Percentiles rank a stretch among this genome's conserved stretches.
phyloP scores from a whole-genome alignment of 768 basidiomycete species.

The Coprinellus aureogranulatus region DNA sequence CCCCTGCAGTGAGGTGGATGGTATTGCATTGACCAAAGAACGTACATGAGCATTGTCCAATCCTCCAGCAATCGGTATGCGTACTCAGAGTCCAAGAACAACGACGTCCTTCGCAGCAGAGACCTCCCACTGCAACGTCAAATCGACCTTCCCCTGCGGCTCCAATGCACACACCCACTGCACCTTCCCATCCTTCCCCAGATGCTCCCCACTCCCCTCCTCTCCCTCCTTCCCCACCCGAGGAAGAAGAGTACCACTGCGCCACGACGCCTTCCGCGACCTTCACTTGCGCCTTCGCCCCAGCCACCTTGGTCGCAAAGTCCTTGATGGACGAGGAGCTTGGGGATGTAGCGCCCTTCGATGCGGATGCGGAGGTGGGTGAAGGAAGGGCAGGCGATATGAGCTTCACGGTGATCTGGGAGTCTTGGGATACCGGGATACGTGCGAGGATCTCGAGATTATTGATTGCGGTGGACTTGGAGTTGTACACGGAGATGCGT shows the following conservation, averaged over 20 bases:
- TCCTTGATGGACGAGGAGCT: background rate
- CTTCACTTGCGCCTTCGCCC: conserved; percentile 4
- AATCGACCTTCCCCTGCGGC: conserved; percentile 16
- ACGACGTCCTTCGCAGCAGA: conserved; percentile 2
- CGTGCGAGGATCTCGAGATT: conserved; percentile 34
- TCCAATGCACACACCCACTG: conserved; percentile 21
- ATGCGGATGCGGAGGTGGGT: background rate
- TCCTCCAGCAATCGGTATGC: too few relatives aligned
- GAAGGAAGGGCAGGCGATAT: conserved; percentile 18
- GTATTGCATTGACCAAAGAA: too few relatives aligned
- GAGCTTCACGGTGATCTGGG: conserved; percentile 30
- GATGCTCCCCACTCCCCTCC: conserved; percentile 15
- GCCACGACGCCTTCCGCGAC: conserved; percentile 25
- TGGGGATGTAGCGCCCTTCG: background rate
- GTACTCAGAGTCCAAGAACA: conserved; percentile 9
- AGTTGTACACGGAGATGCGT: conserved; percentile 36
- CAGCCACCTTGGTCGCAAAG: conserved; percentile 13
- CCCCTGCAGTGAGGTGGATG: too few relatives aligned
- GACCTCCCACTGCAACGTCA: conserved; percentile 22
- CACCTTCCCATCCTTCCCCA: conserved; percentile 17
- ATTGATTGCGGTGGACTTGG: conserved; percentile 24
- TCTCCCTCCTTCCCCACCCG: conserved; percentile 28
- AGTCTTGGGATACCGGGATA: conserved; percentile 33
- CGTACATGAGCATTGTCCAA: too few relatives aligned
- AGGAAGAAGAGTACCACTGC: conserved; percentile 29